Percentiles rank a stretch among this genome's conserved stretches.
Evolutionary conservation across 306 rosid species (phyloP).

Genomic region (Cucumis melo): DNA sequence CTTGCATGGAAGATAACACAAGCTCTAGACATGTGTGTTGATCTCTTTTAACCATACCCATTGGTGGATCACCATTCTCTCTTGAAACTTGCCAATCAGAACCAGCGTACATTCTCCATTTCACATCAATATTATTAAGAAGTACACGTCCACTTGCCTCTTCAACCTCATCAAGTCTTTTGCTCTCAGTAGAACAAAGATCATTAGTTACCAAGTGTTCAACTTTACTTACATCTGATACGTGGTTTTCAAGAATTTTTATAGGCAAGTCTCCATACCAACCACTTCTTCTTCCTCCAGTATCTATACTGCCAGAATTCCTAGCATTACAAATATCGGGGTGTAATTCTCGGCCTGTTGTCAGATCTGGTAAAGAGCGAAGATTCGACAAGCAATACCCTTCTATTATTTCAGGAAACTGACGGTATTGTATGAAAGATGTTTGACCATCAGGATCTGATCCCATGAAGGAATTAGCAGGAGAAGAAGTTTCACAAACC

Average conservation of each 20-base stretch:
- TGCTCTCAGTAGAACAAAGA: conserved; percentile 25
- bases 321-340: conserved; percentile 25
- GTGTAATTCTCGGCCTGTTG: conserved; percentile 32
- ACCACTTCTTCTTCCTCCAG: conserved; percentile 49
- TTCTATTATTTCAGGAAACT: conserved; percentile 56
- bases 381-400: conserved; percentile 56
- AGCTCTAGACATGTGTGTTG: conserved; percentile 46
- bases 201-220: conserved; percentile 18
- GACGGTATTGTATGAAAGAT: conserved; percentile 34
- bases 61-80: conserved; percentile 25
- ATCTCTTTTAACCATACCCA: conserved; percentile 35
- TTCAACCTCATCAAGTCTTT: conserved; percentile 13
- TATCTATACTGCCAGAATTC: conserved; percentile 30
- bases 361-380: conserved; percentile 36
- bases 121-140: conserved; percentile 56
- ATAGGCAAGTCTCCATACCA: conserved; percentile 48
- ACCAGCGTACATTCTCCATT: conserved; percentile 81
- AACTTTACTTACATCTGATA: conserved; percentile 29
- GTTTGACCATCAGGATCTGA: conserved; percentile 38
- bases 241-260: conserved; percentile 65
- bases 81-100: conserved; percentile 46
- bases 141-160: conserved; percentile 52
- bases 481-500: conserved; percentile 25
- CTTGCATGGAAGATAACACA: conserved; percentile 49
- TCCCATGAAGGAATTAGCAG: conserved; percentile 21